Evolutionary conservation across 139 green algal genomes (phyloP).

Genomic region (Eudorina sp.): DNA sequence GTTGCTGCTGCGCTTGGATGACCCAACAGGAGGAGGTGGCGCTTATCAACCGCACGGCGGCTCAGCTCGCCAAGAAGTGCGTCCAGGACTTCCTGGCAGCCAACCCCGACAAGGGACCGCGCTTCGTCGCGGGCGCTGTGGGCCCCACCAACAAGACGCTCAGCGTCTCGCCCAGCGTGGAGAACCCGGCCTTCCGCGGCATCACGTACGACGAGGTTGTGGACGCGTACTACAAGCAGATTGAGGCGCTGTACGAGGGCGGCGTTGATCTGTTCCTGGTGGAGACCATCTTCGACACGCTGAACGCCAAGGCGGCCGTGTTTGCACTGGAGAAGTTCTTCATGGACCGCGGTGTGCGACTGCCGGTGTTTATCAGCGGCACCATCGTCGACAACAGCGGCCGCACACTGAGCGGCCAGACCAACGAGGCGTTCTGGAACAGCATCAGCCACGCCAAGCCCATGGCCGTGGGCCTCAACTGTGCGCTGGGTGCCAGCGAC

Average conservation of each 20-base stretch:
- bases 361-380: constrained; percentile 96
- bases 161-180: constrained; percentile 94
- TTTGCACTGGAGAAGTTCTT: constrained; percentile 97
- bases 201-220: constrained; percentile 98
- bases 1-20: too few species aligned
- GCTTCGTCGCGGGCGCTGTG: constrained; percentile 96
- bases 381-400: constrained; percentile 97
- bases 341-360: constrained; percentile 76
- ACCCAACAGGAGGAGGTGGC: constrained; percentile 87
- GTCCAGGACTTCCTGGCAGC: constrained; percentile 80
- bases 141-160: constrained; percentile 98
- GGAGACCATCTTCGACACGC: constrained; percentile 99
- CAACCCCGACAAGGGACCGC: constrained; percentile 79
- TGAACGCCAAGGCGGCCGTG: constrained; percentile 97
- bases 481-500: constrained; percentile 94
- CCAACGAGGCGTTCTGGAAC: constrained; percentile 99
- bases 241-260: constrained; percentile 86
- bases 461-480: constrained; percentile 97
- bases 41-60: constrained; percentile 92
- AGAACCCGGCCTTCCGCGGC: constrained; percentile 96
- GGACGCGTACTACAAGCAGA: constrained; percentile 95
- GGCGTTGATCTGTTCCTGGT: constrained; percentile 97
- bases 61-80: constrained; percentile 87
- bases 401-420: constrained; percentile 96
- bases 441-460: constrained; percentile 92